Percentiles rank a stretch among this genome's conserved stretches.
phyloP scores from a whole-genome alignment of 2,329 filamentous ascomycete genomes.

The Penicillium olsonii region DNA sequence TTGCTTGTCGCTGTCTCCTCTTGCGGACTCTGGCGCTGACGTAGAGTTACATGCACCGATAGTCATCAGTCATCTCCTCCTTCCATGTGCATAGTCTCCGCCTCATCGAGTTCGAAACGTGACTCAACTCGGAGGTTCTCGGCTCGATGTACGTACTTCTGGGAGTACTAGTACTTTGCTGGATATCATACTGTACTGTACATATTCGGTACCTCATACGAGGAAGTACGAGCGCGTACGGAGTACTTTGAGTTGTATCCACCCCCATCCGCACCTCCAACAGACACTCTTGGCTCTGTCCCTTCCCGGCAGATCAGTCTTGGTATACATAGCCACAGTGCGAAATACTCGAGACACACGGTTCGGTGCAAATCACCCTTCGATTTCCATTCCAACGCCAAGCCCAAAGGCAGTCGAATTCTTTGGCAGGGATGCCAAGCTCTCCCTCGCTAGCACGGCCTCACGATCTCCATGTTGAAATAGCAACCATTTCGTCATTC shows the following conservation, averaged over 20 bases:
- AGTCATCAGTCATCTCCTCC: conserved; percentile 1
- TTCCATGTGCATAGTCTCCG: background rate
- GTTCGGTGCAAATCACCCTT: background rate
- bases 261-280: conserved; percentile 1
- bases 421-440: conserved; percentile 1
- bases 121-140: conserved; percentile 8
- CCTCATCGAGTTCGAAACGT: background rate
- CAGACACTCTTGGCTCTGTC: conserved; percentile 9
- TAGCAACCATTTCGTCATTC: background rate
- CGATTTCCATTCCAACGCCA: conserved; percentile 1
- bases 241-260: conserved; percentile 5
- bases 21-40: background rate
- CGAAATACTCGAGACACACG: background rate
- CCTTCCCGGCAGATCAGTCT: conserved; percentile 12
- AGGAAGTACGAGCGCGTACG: background rate
- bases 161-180: background rate
- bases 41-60: conserved; percentile 7
- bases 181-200: background rate
- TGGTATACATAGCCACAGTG: conserved; percentile 6
- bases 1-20: conserved; percentile 10
- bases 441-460: conserved; percentile 1
- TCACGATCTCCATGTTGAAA: conserved; percentile 4
- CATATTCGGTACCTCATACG: background rate
- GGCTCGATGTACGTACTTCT: background rate
- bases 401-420: conserved; percentile 6